These are phyloP conservation scores for Puya raimondii DNA, from an alignment of 176 grass and related monocot genomes.

Conservation along the genomic window DNA sequence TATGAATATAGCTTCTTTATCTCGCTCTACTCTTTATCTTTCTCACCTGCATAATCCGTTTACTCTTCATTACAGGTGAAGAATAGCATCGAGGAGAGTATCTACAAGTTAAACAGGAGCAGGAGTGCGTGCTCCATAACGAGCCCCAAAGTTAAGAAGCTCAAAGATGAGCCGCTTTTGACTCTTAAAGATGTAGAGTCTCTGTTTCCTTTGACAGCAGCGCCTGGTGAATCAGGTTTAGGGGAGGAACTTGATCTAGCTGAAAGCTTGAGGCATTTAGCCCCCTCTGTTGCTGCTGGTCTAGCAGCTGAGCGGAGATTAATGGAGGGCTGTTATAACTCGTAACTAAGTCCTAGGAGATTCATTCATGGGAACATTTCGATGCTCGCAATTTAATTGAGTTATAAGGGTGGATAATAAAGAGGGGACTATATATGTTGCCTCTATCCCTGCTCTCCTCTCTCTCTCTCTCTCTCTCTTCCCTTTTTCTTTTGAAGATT, in stretches of 20 bases:
- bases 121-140: conserved; percentile 53
- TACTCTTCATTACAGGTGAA: conserved; percentile 45
- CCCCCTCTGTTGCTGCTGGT: conserved; percentile 74
- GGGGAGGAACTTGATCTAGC: conserved; percentile 18
- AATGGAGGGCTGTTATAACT: conserved; percentile 27
- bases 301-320: conserved; percentile 73
- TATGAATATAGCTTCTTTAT: conserved; percentile 14
- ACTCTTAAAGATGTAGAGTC: conserved; percentile 72
- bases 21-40: neutral
- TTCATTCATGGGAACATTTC: neutral
- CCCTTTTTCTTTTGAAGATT: neutral
- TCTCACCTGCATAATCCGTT: neutral
- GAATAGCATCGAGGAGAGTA: conserved; percentile 87
- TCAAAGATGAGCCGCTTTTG: conserved; percentile 72
- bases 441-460: too few relatives aligned
- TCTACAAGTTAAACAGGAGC: conserved; percentile 67
- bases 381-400: neutral
- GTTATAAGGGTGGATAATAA: neutral
- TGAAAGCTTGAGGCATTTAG: conserved; percentile 51
- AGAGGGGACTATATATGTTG: too few relatives aligned
- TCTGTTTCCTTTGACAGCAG: conserved; percentile 43
- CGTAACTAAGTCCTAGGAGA: neutral
- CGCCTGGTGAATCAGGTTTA: conserved; percentile 34
- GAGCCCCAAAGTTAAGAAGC: conserved; percentile 50
- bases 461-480: neutral